A percentile compares a stretch with the other conserved stretches of the same genome.
phyloP scores from a whole-genome alignment of 164 flowering plant genomes.

The Vitis rupestris region DNA sequence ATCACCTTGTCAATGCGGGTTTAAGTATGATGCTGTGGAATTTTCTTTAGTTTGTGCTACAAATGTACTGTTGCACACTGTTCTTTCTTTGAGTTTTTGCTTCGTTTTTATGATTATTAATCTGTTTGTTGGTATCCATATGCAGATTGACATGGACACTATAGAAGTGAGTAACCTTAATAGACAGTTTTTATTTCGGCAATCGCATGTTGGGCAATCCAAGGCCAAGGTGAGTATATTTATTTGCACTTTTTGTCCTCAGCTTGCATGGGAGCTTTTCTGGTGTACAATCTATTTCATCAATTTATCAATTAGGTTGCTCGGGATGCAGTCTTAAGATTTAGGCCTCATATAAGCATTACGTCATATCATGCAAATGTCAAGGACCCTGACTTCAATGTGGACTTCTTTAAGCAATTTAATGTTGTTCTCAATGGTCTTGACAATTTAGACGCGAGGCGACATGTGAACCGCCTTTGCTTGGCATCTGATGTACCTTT shows the following conservation, averaged over 20 bases:
- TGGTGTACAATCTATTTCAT: not conserved
- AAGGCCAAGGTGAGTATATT: constrained; percentile 76
- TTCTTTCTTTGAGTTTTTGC: constrained; percentile 4
- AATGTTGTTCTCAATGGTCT: constrained; percentile 93
- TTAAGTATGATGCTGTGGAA: no score
- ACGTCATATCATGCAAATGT: constrained; percentile 94
- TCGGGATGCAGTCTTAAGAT: constrained; percentile 86
- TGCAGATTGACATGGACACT: constrained; percentile 98
- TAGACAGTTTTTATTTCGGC: constrained; percentile 87
- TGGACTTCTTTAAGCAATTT: constrained; percentile 91
- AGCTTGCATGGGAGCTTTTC: not conserved
- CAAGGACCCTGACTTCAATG: constrained; percentile 81
- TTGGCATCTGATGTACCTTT: constrained; percentile 94
- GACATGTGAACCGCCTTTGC: constrained; percentile 96
- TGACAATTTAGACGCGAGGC: constrained; percentile 93
- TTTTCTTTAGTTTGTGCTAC: no score
- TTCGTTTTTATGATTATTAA: not conserved
- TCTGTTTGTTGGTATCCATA: constrained; percentile 1
- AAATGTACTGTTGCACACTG: no score
- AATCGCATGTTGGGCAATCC: constrained; percentile 90
- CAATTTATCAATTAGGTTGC: constrained; percentile 68
- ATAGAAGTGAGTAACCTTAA: constrained; percentile 98
- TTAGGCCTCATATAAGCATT: constrained; percentile 80
- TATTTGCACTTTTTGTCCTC: not conserved
- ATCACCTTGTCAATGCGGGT: no score